Evolutionary conservation across 495 filamentous ascomycete species (phyloP).

Genomic region (Hypoxylon lenormandii): DNA sequence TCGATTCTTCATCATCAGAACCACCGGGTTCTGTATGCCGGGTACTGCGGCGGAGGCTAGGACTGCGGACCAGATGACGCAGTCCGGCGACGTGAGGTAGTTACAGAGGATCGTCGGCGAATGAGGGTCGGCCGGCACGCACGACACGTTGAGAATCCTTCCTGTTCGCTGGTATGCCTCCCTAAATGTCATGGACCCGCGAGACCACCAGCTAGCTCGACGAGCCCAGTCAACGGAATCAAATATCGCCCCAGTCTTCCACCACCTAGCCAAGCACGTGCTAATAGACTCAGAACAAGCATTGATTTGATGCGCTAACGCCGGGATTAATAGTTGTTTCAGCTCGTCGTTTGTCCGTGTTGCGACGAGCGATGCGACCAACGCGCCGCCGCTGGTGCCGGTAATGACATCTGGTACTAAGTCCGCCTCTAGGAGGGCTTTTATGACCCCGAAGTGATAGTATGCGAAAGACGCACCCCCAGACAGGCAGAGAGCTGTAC

Average conservation of each 20-base stretch:
- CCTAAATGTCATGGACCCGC: conserved; percentile 89
- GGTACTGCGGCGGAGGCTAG: conserved; percentile 95
- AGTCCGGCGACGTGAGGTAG: conserved; percentile 93
- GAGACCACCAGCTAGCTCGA: conserved; percentile 85
- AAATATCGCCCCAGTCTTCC: conserved; percentile 90
- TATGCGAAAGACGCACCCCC: conserved; percentile 97
- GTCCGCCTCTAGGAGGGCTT: conserved; percentile 87
- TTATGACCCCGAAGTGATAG: conserved; percentile 94
- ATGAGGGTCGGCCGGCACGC: conserved; percentile 96
- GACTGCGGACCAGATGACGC: conserved; percentile 97
- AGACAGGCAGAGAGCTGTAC: conserved; percentile 90
- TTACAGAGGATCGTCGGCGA: conserved; percentile 91
- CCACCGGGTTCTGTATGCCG: conserved; percentile 94
- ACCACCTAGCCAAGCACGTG: conserved; percentile 86
- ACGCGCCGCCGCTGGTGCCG: conserved; percentile 91
- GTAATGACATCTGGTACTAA: conserved; percentile 93
- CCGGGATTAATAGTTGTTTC: conserved; percentile 83
- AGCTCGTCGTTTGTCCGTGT: conserved; percentile 93
- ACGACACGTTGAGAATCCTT: conserved; percentile 92
- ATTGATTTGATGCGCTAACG: conserved; percentile 83
- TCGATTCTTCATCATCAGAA: conserved; percentile 91
- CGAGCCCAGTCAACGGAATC: conserved; percentile 92
- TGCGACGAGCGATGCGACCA: conserved; percentile 87
- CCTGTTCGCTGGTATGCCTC: conserved; percentile 96
- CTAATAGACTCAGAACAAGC: conserved; percentile 83